Evolutionary conservation across 1,284 basidiomycete species (phyloP).

Genomic region (Ganoderma sinense): DNA sequence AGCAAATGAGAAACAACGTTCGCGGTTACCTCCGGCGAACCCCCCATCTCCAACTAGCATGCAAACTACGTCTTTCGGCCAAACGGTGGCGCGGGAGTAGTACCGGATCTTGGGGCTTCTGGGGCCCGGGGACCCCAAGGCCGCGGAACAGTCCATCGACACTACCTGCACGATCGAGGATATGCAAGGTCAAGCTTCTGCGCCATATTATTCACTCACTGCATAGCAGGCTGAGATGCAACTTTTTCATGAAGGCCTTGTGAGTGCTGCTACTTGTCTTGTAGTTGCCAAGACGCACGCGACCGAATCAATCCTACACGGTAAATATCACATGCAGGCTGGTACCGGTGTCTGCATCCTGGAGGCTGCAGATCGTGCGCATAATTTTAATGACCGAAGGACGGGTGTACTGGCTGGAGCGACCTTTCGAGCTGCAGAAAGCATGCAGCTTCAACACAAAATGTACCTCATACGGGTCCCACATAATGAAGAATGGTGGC

Average conservation of each 20-base stretch:
- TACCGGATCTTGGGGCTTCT: constrained; percentile 8
- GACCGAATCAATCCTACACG: too few relatives aligned
- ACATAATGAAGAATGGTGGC: background rate
- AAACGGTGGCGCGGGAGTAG: too few relatives aligned
- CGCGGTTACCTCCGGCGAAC: too few relatives aligned
- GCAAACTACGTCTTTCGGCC: too few relatives aligned
- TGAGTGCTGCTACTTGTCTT: constrained; percentile 1
- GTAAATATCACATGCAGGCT: too few relatives aligned
- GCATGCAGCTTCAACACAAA: background rate
- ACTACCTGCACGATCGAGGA: constrained; percentile 12
- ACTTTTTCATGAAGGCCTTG: constrained; percentile 15
- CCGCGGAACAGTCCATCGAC: background rate
- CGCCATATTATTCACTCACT: constrained; percentile 8
- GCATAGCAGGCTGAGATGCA: constrained; percentile 1
- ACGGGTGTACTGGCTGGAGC: background rate
- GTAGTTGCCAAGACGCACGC: too few relatives aligned
- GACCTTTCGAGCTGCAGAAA: too few relatives aligned
- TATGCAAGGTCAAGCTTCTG: constrained; percentile 12
- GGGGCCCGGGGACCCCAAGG: background rate
- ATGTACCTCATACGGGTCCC: background rate
- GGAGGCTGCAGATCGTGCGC: too few relatives aligned
- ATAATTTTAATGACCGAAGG: too few relatives aligned
- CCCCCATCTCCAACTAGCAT: too few relatives aligned
- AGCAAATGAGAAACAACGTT: too few relatives aligned
- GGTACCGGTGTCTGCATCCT: too few relatives aligned